These are phyloP conservation scores for Galium porrigens DNA, from an alignment of 305 asterid genomes.

Conservation along the genomic window DNA sequence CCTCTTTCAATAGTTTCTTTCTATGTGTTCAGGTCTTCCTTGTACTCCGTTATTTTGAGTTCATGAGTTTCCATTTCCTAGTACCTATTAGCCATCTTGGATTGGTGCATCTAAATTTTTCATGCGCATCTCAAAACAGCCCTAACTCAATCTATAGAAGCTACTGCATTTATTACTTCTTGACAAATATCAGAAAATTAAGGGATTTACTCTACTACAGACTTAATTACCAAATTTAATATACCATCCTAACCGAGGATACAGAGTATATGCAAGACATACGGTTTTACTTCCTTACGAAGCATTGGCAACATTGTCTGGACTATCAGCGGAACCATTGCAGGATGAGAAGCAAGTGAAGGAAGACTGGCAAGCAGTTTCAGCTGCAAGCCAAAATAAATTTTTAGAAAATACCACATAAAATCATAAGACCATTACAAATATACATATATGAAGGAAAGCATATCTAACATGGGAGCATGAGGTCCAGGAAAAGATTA, in stretches of 20 bases:
- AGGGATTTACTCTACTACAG: background rate
- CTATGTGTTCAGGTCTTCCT: background rate
- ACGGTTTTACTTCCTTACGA: slow-evolving; percentile 66
- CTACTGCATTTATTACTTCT: background rate
- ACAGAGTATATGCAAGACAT: slow-evolving; percentile 19
- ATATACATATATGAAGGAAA: slow-evolving; percentile 1
- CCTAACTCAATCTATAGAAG: background rate
- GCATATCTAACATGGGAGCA: slow-evolving; percentile 9
- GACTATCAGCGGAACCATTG: slow-evolving; percentile 70
- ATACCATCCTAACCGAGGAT: background rate
- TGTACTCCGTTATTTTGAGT: background rate
- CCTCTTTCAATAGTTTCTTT: background rate
- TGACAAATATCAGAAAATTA: background rate
- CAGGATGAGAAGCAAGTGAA: slow-evolving; percentile 72
- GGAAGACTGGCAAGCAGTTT: slow-evolving; percentile 75
- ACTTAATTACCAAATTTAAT: background rate
- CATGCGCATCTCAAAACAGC: background rate
- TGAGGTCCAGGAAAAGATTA: slow-evolving; percentile 11
- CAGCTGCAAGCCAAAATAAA: slow-evolving; percentile 40
- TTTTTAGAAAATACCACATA: slow-evolving; percentile 5
- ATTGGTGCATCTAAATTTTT: background rate
- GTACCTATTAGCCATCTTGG: background rate
- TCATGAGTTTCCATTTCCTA: background rate
- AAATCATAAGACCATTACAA: slow-evolving; percentile 5
- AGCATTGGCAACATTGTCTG: slow-evolving; percentile 92